Conservation (phyloP, 345 rosid genomes). For the Populus deltoides region DNA sequence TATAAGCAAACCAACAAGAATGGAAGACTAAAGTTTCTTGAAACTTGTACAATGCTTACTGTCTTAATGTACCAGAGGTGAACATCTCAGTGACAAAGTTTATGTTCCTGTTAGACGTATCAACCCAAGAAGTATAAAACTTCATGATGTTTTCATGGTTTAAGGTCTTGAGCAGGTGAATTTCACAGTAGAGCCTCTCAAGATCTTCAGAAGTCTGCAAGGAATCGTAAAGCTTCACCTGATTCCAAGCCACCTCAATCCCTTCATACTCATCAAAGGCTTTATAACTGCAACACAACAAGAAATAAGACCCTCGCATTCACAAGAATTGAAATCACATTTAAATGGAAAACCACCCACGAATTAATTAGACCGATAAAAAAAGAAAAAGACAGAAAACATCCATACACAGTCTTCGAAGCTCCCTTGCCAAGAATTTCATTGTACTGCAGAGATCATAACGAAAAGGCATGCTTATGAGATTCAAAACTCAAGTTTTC, state of each 20-base stretch:
- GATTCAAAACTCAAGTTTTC: neutral
- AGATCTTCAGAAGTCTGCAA: slow-evolving; percentile 90
- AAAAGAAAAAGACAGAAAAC: slow-evolving; percentile 1
- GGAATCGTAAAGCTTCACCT: slow-evolving; percentile 88
- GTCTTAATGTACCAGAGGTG: slow-evolving; percentile 93
- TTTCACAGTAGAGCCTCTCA: slow-evolving; percentile 87
- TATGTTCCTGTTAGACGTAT: slow-evolving; percentile 69
- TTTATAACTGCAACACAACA: slow-evolving; percentile 52
- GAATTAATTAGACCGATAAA: neutral
- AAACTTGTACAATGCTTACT: slow-evolving; percentile 47
- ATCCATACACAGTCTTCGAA: slow-evolving; percentile 26
- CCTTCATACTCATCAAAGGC: slow-evolving; percentile 97
- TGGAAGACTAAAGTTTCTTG: neutral
- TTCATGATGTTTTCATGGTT: slow-evolving; percentile 93
- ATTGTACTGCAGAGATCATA: slow-evolving; percentile 20
- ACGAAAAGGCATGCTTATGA: neutral
- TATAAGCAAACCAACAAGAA: slow-evolving; percentile 6
- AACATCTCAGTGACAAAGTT: slow-evolving; percentile 95
- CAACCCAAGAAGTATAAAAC: slow-evolving; percentile 94
- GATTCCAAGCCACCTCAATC: slow-evolving; percentile 99
- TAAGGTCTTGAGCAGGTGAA: slow-evolving; percentile 89
- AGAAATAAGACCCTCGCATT: neutral
- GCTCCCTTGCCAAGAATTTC: slow-evolving; percentile 29
- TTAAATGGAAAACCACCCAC: neutral
- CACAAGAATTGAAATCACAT: neutral